Conservation (phyloP, 2,329 filamentous ascomycete species). For the Shiraia bambusicola region DNA sequence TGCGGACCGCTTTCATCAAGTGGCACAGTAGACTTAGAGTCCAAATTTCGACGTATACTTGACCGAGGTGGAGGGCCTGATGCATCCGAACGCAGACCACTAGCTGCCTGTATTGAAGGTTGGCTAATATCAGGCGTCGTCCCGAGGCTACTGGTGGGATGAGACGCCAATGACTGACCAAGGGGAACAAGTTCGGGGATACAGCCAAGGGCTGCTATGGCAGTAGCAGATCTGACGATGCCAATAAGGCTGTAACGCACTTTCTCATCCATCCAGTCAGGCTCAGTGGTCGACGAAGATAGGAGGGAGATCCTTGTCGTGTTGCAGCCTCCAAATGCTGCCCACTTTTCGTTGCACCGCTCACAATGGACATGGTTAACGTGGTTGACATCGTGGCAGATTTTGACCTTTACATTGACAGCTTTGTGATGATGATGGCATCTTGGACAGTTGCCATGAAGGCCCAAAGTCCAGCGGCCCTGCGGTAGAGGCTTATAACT, state of each 20-base stretch:
- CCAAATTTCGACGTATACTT: too few species aligned
- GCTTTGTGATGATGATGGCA: constrained; percentile 33
- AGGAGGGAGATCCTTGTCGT: constrained; percentile 28
- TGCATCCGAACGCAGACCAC: too few species aligned
- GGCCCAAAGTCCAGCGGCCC: constrained; percentile 22
- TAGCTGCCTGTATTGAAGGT: too few species aligned
- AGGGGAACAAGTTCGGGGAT: not conserved
- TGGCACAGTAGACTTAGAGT: too few species aligned
- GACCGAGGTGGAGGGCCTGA: too few species aligned
- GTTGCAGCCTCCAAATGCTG: constrained; percentile 27
- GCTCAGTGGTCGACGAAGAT: constrained; percentile 21
- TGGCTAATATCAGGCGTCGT: too few species aligned
- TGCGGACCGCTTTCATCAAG: too few species aligned
- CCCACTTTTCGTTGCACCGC: constrained; percentile 24
- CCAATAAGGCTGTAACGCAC: constrained; percentile 20
- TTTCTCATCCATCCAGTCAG: constrained; percentile 16
- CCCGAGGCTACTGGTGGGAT: not conserved
- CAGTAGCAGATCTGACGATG: constrained; percentile 22
- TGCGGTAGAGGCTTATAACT: constrained; percentile 19
- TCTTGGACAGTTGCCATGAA: constrained; percentile 32
- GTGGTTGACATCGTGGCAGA: constrained; percentile 11
- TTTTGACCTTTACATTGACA: constrained; percentile 19
- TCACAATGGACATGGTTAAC: constrained; percentile 26
- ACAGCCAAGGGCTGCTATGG: constrained; percentile 12
- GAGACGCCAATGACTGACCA: not conserved